Base-by-base conservation (phyloP, 164 flowering plant genomes). In the Tetracentron sinense region DNA sequence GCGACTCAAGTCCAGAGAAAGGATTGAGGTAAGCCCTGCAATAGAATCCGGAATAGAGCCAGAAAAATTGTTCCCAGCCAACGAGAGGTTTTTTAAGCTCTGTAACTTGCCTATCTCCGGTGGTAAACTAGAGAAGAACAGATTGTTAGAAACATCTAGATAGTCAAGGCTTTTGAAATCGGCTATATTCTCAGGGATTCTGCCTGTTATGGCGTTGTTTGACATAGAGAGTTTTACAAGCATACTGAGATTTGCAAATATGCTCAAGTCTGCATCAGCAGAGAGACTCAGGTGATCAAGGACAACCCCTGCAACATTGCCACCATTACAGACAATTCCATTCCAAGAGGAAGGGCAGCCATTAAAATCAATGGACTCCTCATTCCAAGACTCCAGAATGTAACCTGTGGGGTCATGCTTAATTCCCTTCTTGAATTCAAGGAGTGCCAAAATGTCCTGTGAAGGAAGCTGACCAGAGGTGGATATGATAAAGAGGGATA, bases 341-440 rank as follows among this genome's bases (percentile, higher is more conserved):
- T 90, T 88, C 99, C 97, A 92, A 19, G 97, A 89, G 16, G 97
- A 84, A 63, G 99, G 99, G 69, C 97, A 92, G 8, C 97, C 97
- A 76, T 92, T 80, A 63, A 88, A 86, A 59, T 91, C 96, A 44
- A 90, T 90, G 7, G 99, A 87, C 77, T 88, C 97, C 56, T 90
- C 97, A 73, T 88, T 92, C 99, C 99, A 92, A 5, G 99, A 92
- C 55, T 76, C 56, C 0, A 88, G 79, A 46, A 95, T 87, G 72
- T 69, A 89, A 30, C 97, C 96, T 1, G 94, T 85, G 22, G 99
- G 99, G 73, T 92, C 97, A 60, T 79, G 81, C 73, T 81, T 88
- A 49, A 95, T 84, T 21, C 96, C 94, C 62, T 89, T 95, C 82
- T 87, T 95, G 73, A 95, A 92, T 60, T 88, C 88, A 23, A 95